Conservation (phyloP, 129 eudicot genomes). For the Flaveria sonorensis region DNA sequence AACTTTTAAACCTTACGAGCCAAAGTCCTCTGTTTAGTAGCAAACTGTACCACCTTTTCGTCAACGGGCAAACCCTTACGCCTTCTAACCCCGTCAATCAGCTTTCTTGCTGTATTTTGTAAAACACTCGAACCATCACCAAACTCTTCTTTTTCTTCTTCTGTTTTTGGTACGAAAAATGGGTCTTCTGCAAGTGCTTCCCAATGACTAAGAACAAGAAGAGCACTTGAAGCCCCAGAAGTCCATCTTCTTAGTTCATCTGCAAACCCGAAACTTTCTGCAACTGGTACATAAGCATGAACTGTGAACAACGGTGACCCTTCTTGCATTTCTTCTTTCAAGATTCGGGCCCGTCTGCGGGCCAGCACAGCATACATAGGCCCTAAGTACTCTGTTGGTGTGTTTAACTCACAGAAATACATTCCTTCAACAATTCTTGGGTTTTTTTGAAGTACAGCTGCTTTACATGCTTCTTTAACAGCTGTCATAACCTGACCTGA, state of each 20-base stretch:
- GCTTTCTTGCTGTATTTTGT: slow-evolving; percentile 72
- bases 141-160: slow-evolving; percentile 92
- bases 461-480: slow-evolving; percentile 90
- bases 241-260: slow-evolving; percentile 92
- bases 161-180: slow-evolving; percentile 93
- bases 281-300: slow-evolving; percentile 90
- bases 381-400: slow-evolving; percentile 80
- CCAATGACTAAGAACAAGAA: slow-evolving; percentile 97
- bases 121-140: slow-evolving; percentile 90
- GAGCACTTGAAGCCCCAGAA: slow-evolving; percentile 90
- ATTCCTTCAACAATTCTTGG: slow-evolving; percentile 89
- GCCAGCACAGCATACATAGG: slow-evolving; percentile 84
- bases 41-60: slow-evolving; percentile 92
- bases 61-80: slow-evolving; percentile 89
- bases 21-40: slow-evolving; percentile 88
- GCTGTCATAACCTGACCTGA: slow-evolving; percentile 94
- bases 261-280: slow-evolving; percentile 91
- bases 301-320: slow-evolving; percentile 90
- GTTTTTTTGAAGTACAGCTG: slow-evolving; percentile 73
- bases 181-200: slow-evolving; percentile 85
- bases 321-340: slow-evolving; percentile 98
- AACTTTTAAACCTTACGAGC: slow-evolving; percentile 81
- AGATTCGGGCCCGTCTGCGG: slow-evolving; percentile 78
- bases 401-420: slow-evolving; percentile 89
- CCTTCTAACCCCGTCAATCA: slow-evolving; percentile 83